Percentiles rank a stretch among this genome's conserved stretches.
Conservation (phyloP, 2,329 filamentous ascomycete species). For the Teratosphaeria viscida region DNA sequence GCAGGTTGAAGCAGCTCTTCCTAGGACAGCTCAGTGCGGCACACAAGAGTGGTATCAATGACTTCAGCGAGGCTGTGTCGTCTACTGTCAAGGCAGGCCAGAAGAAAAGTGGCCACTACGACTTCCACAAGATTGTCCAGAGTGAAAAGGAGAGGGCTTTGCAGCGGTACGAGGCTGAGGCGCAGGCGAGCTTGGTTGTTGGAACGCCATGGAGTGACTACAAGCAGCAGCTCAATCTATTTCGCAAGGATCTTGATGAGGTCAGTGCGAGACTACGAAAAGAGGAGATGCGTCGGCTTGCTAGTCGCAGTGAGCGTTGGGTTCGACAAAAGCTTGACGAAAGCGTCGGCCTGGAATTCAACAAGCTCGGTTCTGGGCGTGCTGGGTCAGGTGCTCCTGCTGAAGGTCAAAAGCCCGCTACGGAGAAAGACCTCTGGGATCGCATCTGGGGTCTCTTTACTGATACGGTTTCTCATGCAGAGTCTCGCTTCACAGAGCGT, state of each 20-base stretch:
- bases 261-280: constrained; percentile 76
- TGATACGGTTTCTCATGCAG: constrained; percentile 72
- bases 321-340: constrained; percentile 80
- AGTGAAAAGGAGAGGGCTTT: constrained; percentile 69
- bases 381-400: constrained; percentile 74
- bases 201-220: constrained; percentile 84
- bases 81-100: constrained; percentile 80
- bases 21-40: constrained; percentile 77
- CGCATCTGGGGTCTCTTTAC: constrained; percentile 84
- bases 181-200: constrained; percentile 62
- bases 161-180: constrained; percentile 64
- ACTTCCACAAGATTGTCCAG: constrained; percentile 89
- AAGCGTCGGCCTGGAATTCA: constrained; percentile 86
- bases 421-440: constrained; percentile 89
- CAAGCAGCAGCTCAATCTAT: constrained; percentile 65
- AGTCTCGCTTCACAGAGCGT: constrained; percentile 73
- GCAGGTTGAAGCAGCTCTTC: constrained; percentile 78
- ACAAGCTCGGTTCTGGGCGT: constrained; percentile 82
- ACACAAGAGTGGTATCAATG: constrained; percentile 75
- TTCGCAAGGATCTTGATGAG: constrained; percentile 83
- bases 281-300: constrained; percentile 90
- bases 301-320: constrained; percentile 86
- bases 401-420: constrained; percentile 57
- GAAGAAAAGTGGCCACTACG: constrained; percentile 81
- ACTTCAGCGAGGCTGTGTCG: constrained; percentile 83